These are phyloP conservation scores for Aureobasidium mangrovei DNA, from an alignment of 2,329 filamentous ascomycete genomes.

Conservation along the genomic window DNA sequence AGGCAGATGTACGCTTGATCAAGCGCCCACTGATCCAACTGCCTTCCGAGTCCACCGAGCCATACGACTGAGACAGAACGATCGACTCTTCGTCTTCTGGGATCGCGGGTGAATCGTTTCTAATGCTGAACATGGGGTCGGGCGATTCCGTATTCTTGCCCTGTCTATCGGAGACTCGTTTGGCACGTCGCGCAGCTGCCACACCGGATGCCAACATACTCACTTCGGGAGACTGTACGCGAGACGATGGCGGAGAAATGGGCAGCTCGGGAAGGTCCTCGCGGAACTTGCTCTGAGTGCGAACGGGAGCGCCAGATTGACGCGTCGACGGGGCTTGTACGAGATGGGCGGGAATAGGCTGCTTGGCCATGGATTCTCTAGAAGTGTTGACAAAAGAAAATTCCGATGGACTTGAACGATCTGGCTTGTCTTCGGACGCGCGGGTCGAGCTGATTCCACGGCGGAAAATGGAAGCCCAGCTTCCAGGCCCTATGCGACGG, in stretches of 20 bases:
- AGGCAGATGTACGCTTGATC: constrained; percentile 40
- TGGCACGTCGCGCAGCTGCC: constrained; percentile 33
- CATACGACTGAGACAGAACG: constrained; percentile 68
- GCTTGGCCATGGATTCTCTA: constrained; percentile 68
- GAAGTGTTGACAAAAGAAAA: constrained; percentile 74
- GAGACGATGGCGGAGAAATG: constrained; percentile 74
- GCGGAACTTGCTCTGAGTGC: constrained; percentile 82
- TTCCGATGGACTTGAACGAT: constrained; percentile 54
- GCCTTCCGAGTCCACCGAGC: constrained; percentile 88
- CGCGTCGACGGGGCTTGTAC: constrained; percentile 34
- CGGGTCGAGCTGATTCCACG: constrained; percentile 34
- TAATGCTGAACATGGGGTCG: constrained; percentile 25
- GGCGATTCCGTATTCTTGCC: constrained; percentile 33
- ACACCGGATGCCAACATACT: constrained; percentile 35
- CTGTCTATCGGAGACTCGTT: constrained; percentile 14
- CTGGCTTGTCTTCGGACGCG: constrained; percentile 35
- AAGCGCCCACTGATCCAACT: constrained; percentile 85
- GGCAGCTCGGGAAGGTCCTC: constrained; percentile 86
- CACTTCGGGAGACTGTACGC: constrained; percentile 67
- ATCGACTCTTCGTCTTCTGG: not conserved
- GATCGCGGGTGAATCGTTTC: constrained; percentile 19
- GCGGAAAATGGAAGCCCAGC: constrained; percentile 69
- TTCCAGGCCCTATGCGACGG: constrained; percentile 23
- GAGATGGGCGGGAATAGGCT: constrained; percentile 43
- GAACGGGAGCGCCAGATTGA: constrained; percentile 54